These are phyloP conservation scores for Hymenoscyphus infarciens DNA, from an alignment of 2,329 filamentous ascomycete genomes.

Conservation along the genomic window DNA sequence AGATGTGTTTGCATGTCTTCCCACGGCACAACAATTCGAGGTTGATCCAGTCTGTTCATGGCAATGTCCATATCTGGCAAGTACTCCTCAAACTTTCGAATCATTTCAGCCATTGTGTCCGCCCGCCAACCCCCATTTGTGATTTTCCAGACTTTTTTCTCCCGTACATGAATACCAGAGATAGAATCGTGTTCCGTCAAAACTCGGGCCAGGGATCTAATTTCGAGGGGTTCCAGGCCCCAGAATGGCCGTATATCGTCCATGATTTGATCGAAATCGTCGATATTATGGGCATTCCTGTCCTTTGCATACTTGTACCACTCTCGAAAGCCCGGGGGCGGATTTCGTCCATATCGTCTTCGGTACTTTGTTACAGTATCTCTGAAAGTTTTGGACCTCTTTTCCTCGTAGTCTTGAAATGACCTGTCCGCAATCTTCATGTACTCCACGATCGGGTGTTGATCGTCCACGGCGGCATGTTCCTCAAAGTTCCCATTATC, in stretches of 20 bases:
- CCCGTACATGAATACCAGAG: conserved; percentile 32
- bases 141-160: conserved; percentile 35
- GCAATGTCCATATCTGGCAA: conserved; percentile 65
- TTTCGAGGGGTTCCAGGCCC: conserved; percentile 39
- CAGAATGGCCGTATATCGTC: conserved; percentile 60
- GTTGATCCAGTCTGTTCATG: conserved; percentile 62
- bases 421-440: conserved; percentile 35
- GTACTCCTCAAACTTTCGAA: conserved; percentile 44
- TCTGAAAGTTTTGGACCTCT: conserved; percentile 45
- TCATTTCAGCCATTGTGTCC: conserved; percentile 38
- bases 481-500: conserved; percentile 28
- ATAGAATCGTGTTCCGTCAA: conserved; percentile 32
- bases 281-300: conserved; percentile 53
- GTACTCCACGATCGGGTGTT: conserved; percentile 32
- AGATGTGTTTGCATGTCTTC: conserved; percentile 52
- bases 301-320: conserved; percentile 55
- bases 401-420: conserved; percentile 31
- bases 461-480: conserved; percentile 27
- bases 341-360: conserved; percentile 53
- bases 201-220: conserved; percentile 42
- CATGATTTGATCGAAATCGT: conserved; percentile 63
- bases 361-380: conserved; percentile 55
- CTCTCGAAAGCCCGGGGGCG: conserved; percentile 59
- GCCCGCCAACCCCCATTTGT: conserved; percentile 40
- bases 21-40: conserved; percentile 57